A percentile compares a stretch with the other conserved stretches of the same genome.
phyloP scores from a whole-genome alignment of 495 filamentous ascomycete genomes.

The Aspergillus nanangensis region DNA sequence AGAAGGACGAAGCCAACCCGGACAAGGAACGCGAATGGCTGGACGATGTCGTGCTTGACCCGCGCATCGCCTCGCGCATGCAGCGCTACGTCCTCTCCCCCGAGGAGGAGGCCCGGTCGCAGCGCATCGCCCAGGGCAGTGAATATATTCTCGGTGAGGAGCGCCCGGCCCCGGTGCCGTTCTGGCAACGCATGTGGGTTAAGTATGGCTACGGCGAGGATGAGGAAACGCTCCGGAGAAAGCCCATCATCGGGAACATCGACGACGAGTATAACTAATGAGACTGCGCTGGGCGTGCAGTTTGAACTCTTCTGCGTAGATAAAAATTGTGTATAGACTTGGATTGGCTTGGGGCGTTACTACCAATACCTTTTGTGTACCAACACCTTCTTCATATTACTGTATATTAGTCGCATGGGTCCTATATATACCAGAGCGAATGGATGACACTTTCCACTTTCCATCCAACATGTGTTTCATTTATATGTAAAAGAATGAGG shows the following conservation, averaged over 20 bases:
- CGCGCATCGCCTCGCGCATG: conserved; percentile 77
- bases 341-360: neutral
- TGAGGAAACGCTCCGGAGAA: conserved; percentile 33
- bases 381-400: conserved; percentile 1
- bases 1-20: conserved; percentile 45
- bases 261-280: conserved; percentile 25
- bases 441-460: neutral
- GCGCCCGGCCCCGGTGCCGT: conserved; percentile 30
- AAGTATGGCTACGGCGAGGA: conserved; percentile 44
- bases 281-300: neutral
- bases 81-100: conserved; percentile 58
- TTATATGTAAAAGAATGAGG: neutral
- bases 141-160: conserved; percentile 62
- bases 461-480: neutral
- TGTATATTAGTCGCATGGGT: conserved; percentile 1
- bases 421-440: neutral
- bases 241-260: conserved; percentile 37
- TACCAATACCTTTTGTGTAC: neutral
- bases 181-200: conserved; percentile 43
- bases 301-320: too few relatives aligned
- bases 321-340: neutral
- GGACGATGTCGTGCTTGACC: conserved; percentile 72
- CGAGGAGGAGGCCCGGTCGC: conserved; percentile 64
- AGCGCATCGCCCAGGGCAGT: conserved; percentile 55
- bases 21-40: conserved; percentile 67